Percentiles rank a stretch among this genome's conserved stretches.
Conservation (phyloP, 2,329 filamentous ascomycete genomes). For the Nigrograna mackinnonii region DNA sequence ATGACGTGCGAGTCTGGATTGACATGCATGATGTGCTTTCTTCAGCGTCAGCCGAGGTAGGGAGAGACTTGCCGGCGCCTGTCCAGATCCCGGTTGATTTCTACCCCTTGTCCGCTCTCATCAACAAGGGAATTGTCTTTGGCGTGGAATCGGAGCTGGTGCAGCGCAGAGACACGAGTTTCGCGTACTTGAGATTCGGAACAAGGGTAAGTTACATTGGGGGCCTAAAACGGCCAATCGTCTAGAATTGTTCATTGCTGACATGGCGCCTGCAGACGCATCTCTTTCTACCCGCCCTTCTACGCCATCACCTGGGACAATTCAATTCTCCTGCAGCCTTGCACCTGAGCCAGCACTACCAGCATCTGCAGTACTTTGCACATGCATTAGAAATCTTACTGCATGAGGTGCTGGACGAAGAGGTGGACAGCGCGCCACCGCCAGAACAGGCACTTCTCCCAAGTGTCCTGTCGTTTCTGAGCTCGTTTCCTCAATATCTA, state of each 20-base stretch:
- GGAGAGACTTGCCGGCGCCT: conserved; percentile 71
- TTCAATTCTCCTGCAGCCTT: conserved; percentile 81
- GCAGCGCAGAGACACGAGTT: conserved; percentile 89
- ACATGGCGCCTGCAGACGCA: conserved; percentile 72
- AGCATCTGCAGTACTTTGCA: conserved; percentile 85
- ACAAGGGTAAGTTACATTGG: conserved; percentile 75
- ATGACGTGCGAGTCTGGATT: conserved; percentile 83
- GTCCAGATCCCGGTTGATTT: conserved; percentile 89
- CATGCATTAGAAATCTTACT: conserved; percentile 91
- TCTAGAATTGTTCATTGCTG: conserved; percentile 7
- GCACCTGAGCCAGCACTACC: conserved; percentile 81
- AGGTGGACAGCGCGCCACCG: conserved; percentile 71
- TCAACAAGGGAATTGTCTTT: conserved; percentile 88
- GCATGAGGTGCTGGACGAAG: conserved; percentile 91
- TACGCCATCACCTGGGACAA: conserved; percentile 76
- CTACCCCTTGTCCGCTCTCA: conserved; percentile 84
- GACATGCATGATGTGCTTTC: conserved; percentile 83
- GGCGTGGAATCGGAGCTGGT: conserved; percentile 91
- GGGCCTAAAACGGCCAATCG: conserved; percentile 6
- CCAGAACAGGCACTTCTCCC: conserved; percentile 55
- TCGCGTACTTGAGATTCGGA: conserved; percentile 85
- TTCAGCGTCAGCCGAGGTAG: conserved; percentile 66
- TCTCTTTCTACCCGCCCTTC: conserved; percentile 85
- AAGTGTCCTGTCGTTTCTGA: conserved; percentile 57
- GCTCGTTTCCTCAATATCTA: conserved; percentile 73